phyloP scores from a whole-genome alignment of 1,139 yeast species.

The Debaryomycetaceae sp. region DNA sequence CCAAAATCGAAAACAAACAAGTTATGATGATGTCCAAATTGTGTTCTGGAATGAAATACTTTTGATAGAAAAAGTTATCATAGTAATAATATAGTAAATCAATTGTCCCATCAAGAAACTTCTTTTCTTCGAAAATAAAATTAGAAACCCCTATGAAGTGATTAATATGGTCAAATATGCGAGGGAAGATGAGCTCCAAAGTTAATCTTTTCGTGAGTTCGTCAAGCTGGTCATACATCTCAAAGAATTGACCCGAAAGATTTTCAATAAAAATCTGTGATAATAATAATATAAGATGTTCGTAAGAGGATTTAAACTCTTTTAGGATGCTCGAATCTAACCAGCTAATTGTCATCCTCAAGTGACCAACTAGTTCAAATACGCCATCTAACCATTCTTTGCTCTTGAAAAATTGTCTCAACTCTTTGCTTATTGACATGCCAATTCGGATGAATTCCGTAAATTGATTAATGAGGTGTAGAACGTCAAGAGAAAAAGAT shows the following conservation, averaged over 20 bases:
- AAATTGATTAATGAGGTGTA: slow-evolving; percentile 36
- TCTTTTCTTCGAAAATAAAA: slow-evolving; percentile 35
- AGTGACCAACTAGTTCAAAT: slow-evolving; percentile 36
- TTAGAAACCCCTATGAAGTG: slow-evolving; percentile 32
- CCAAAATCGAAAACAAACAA: slow-evolving; percentile 34
- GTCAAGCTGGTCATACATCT: slow-evolving; percentile 17
- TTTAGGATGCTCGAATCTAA: slow-evolving; percentile 14
- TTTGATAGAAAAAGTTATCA: slow-evolving; percentile 20
- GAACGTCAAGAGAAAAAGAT: slow-evolving; percentile 27
- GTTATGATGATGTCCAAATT: slow-evolving; percentile 26
- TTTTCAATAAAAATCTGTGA: slow-evolving; percentile 33
- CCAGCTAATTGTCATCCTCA: slow-evolving; percentile 29
- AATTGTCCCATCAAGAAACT: slow-evolving; percentile 26
- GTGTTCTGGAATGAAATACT: slow-evolving; percentile 21
- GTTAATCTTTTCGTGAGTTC: slow-evolving; percentile 29
- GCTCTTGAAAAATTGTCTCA: slow-evolving; percentile 22
- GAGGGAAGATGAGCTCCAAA: slow-evolving; percentile 36
- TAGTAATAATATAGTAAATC: slow-evolving; percentile 23
- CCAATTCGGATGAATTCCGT: slow-evolving; percentile 30
- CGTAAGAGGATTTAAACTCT: slow-evolving; percentile 21
- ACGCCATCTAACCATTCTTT: slow-evolving; percentile 40
- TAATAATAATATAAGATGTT: slow-evolving; percentile 22
- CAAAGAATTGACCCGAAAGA: slow-evolving; percentile 19
- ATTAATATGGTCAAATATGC: slow-evolving; percentile 34
- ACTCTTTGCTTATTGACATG: slow-evolving; percentile 18